A percentile compares a stretch with the other conserved stretches of the same genome.
These are phyloP conservation scores for Takashimella koratensis DNA, from an alignment of 1,284 basidiomycete species.

Conservation along the genomic window DNA sequence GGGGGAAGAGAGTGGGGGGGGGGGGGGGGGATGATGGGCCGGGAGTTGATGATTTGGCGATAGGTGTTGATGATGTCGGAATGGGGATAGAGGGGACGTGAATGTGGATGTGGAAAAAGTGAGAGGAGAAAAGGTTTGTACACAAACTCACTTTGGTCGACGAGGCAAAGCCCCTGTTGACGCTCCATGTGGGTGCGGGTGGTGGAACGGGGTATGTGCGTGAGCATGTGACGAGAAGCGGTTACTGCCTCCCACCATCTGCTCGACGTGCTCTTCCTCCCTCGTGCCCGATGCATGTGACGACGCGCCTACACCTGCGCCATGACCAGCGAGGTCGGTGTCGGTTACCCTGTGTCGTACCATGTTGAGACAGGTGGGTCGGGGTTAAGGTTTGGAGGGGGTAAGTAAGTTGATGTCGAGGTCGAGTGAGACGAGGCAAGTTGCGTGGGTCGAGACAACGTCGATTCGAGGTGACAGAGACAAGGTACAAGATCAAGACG, in stretches of 20 bases:
- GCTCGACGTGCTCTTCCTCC: constrained; percentile 29
- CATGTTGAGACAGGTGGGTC: background rate
- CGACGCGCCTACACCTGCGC: constrained; percentile 3
- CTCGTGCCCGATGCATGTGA: constrained; percentile 4
- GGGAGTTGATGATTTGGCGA: too few relatives aligned
- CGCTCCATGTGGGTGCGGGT: background rate
- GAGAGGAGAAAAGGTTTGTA: background rate
- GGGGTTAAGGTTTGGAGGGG: background rate
- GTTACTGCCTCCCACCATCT: constrained; percentile 16
- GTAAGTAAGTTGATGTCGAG: background rate
- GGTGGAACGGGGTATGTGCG: background rate
- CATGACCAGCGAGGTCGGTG: background rate
- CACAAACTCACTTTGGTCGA: background rate
- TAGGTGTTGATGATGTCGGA: too few relatives aligned
- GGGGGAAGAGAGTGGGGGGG: background rate
- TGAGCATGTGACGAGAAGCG: background rate
- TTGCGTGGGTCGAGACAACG: background rate
- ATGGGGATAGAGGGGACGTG: background rate
- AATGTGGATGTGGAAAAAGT: background rate
- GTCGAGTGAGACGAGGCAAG: background rate
- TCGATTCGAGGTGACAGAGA: too few relatives aligned
- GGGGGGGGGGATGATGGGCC: too few relatives aligned
- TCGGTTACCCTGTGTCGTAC: background rate
- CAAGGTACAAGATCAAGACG: too few relatives aligned
- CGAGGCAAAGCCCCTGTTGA: background rate